Evolutionary conservation across 768 basidiomycete genomes (phyloP).

Genomic region (Mycena galericulata): DNA sequence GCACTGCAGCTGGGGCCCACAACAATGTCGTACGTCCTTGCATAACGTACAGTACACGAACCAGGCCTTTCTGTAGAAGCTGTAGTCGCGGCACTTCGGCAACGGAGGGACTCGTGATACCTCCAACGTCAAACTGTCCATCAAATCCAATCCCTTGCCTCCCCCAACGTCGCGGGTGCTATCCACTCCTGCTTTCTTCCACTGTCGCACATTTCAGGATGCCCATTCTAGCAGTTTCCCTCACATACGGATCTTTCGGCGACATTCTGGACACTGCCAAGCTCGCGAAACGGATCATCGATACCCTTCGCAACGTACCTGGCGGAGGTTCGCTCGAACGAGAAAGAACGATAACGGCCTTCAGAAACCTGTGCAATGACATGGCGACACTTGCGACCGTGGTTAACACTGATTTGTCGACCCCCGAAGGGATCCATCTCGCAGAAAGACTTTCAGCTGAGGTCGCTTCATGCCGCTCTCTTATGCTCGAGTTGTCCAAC

Average conservation of each 20-base stretch:
- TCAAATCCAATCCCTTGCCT: no score
- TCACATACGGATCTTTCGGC: conserved; percentile 20
- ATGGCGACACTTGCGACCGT: background rate
- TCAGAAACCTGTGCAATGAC: conserved; percentile 6
- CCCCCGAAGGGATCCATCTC: background rate
- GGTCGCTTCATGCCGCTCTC: background rate
- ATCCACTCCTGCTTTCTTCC: background rate
- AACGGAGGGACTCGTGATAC: no score
- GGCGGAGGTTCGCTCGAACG: background rate
- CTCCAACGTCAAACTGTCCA: no score
- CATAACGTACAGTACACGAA: no score
- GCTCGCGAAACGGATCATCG: conserved; percentile 15
- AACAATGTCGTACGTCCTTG: no score
- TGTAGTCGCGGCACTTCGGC: no score
- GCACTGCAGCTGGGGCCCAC: no score
- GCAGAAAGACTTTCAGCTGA: conserved; percentile 3
- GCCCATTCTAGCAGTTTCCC: background rate
- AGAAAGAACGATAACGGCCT: background rate
- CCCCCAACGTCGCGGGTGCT: no score
- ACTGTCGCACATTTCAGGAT: background rate
- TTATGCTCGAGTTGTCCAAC: background rate
- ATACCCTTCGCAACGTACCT: conserved; percentile 9
- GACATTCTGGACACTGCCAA: conserved; percentile 9
- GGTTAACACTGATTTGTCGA: background rate
- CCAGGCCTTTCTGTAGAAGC: no score